Evolutionary conservation across 345 rosid genomes (phyloP), one percentile per base, ranked within the genome.

Genomic region (Laguncularia racemosa): DNA sequence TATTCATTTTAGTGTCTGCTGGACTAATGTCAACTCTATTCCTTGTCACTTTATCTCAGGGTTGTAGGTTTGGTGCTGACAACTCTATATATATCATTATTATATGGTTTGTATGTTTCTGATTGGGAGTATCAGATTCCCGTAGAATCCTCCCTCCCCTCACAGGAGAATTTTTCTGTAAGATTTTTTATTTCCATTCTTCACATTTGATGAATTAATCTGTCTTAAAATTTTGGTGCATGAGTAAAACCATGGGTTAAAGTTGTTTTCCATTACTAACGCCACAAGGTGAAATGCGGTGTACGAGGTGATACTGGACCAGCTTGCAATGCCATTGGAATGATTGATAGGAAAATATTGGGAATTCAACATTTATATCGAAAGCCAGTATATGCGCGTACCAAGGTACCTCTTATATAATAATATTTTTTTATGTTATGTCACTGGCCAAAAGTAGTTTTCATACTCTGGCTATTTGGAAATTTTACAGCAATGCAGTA

Each of bases 311-410:
- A 82, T 74, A 88, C 85, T 3, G 85, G 82, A 70, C 96, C 97
- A 53, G 95, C 82, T 51, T 91, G 97, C 53, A 91, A 88, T 66
- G 87, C 75, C 53, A 89, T 72, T 58, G 97, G 96, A 72, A 76
- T 88, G 89, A 70, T 91, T 66, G 97, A 91, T 70, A 85, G 95
- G 45, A 70, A 59, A 53, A 49, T 82, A 49, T 52, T 91, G 66
- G 96, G 97, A 13, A 74, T 74, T 67, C 77, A 65, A 40, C 97
- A 88, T 76, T 64, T 91, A 50, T 91, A 91, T 50, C 67, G 61
- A 57, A 85, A 74, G 64, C 96, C 97, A 18, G 63, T 78, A 12
- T 88, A 82, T 72, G 78, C 68, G 21, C 76, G 96, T 60, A 82
- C 83, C 10, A 72, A 73, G 83, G 95, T 88, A 56, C 45, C 46